These are phyloP conservation scores for Xylaria sp. DNA, from an alignment of 2,329 filamentous ascomycete species.

Conservation along the genomic window DNA sequence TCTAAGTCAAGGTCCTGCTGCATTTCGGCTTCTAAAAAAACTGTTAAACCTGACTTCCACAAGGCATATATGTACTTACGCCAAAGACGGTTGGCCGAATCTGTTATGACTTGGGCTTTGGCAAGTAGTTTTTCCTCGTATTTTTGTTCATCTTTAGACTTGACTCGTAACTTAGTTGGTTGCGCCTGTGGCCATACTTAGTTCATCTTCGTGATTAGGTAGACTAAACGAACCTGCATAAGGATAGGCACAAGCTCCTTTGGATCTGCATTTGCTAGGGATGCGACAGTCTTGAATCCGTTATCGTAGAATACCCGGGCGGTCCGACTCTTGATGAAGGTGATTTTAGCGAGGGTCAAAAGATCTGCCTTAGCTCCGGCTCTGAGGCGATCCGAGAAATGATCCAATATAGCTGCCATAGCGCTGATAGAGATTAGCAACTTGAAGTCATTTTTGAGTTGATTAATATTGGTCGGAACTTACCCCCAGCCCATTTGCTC, in stretches of 20 bases:
- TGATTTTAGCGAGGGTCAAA: constrained; percentile 75
- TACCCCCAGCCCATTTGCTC: constrained; percentile 78
- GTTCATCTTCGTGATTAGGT: constrained; percentile 8
- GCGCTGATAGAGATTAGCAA: constrained; percentile 57
- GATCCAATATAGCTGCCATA: constrained; percentile 76
- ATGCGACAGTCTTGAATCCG: constrained; percentile 74
- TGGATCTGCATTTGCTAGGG: constrained; percentile 74
- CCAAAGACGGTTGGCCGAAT: constrained; percentile 76
- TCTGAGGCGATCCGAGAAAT: constrained; percentile 78
- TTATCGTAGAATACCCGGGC: constrained; percentile 80
- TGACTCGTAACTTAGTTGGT: constrained; percentile 69
- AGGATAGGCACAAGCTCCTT: constrained; percentile 76
- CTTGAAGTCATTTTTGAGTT: neutral
- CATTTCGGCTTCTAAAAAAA: constrained; percentile 58
- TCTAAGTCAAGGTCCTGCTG: constrained; percentile 61
- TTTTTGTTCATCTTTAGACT: constrained; percentile 66
- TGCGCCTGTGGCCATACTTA: constrained; percentile 63
- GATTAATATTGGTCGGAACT: constrained; percentile 39
- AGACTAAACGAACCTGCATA: constrained; percentile 66
- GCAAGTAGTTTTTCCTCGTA: constrained; percentile 71
- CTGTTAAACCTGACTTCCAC: constrained; percentile 34
- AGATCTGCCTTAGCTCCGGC: constrained; percentile 78
- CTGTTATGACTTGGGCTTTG: constrained; percentile 75
- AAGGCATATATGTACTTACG: constrained; percentile 57
- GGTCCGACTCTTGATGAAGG: constrained; percentile 80